Base-by-base conservation (phyloP, 2,329 filamentous ascomycete genomes). In the Volutella citrinella region DNA sequence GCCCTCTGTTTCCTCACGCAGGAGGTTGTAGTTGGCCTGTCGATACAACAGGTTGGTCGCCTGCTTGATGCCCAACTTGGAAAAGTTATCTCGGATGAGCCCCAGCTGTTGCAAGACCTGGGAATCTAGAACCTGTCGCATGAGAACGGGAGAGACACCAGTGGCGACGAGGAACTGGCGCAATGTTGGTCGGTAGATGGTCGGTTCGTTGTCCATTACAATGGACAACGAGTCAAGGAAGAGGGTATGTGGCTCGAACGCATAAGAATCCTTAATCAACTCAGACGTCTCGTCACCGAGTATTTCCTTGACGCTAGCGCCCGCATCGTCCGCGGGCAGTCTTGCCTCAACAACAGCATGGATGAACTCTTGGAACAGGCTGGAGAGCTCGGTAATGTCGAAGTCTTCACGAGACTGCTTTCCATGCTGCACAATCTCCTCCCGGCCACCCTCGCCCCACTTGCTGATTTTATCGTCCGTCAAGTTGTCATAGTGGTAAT, bases 1-100 rank as follows among this genome's bases (percentile, higher is more conserved):
- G 24, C 94, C 93, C 64, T 98, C 93, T 0, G 88, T 88, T 63
- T 98, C 93, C 65, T 98, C 93, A 27, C 93, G 82, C 14, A 98
- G 70, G 7, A 98, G 69, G 54, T 98, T 98, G 69, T 95, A 97
- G 61, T 95, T 97, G 11, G 91, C 88, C 63, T 97, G 93, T 40
- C 90, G 84, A 60, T 98, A 98, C 1, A 98, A 75, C 5, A 93
- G 72, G 51, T 96, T 95, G 7, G 93, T 98, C 30, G 90, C 86
- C 55, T 94, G 89, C 35, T 91, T 82, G 46, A 95, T 89, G 12
- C 84, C 84, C 56, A 93, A 80, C 47, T 83, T 83, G 37, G 77
- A 72, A 59, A 97, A 98, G 6, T 83, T 91, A n/a, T 84, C 80
- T 30, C 89, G 79, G 30, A 95, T 87, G 26, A 98, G 70, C 9